Evolutionary conservation across 2,329 filamentous ascomycete genomes (phyloP).

Genomic region (Bipolaris oryzae): DNA sequence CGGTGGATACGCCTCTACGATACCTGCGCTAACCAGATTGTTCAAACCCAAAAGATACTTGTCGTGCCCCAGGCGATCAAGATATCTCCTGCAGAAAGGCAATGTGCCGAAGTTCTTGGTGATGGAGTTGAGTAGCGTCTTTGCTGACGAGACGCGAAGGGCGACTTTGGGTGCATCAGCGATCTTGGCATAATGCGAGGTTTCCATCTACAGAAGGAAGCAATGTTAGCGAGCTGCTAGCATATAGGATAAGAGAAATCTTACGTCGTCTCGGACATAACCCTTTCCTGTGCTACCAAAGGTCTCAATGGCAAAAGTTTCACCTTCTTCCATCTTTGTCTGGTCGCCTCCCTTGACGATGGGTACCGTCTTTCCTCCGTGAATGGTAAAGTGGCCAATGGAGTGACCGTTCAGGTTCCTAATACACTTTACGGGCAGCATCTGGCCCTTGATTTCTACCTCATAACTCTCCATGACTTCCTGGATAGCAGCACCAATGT

Average conservation of each 20-base stretch:
- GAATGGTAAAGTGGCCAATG: conserved; percentile 87
- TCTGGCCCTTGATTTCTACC: conserved; percentile 79
- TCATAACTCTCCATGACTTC: conserved; percentile 95
- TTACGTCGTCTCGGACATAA: conserved; percentile 81
- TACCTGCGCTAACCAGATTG: conserved; percentile 78
- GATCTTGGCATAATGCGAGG: conserved; percentile 83
- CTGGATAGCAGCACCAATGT: conserved; percentile 83
- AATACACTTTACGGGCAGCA: conserved; percentile 81
- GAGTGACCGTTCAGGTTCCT: conserved; percentile 89
- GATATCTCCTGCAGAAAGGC: conserved; percentile 86
- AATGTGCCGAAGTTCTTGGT: conserved; percentile 96
- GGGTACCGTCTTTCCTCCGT: conserved; percentile 90
- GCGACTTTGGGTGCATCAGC: conserved; percentile 76
- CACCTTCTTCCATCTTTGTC: conserved; percentile 97
- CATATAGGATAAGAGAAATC: not conserved
- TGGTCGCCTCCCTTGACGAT: conserved; percentile 88
- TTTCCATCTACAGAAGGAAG: conserved; percentile 64
- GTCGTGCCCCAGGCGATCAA: conserved; percentile 91
- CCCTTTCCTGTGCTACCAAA: conserved; percentile 94
- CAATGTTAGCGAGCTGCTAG: not conserved
- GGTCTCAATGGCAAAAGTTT: conserved; percentile 94
- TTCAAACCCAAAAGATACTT: conserved; percentile 93
- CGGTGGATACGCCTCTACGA: conserved; percentile 90
- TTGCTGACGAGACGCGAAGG: conserved; percentile 79
- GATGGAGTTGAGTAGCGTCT: conserved; percentile 83